phyloP scores from a whole-genome alignment of 139 green algal genomes.

The Pleodorina starrii region DNA sequence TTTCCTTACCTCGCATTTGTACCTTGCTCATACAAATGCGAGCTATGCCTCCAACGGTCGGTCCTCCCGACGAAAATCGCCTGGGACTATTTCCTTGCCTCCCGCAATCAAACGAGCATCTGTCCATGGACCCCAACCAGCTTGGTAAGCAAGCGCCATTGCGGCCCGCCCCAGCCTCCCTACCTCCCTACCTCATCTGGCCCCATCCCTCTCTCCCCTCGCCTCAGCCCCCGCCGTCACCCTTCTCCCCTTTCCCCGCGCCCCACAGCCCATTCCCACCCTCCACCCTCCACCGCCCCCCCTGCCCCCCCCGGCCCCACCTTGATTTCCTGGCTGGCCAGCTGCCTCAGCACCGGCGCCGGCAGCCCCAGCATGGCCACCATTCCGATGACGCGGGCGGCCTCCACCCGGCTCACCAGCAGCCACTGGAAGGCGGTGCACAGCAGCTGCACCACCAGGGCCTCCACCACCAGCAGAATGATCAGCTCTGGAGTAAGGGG shows the following conservation, averaged over 20 bases:
- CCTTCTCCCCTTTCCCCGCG: background rate
- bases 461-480: slow-evolving; percentile 37
- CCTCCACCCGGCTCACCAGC: slow-evolving; percentile 20
- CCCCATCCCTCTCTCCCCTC: background rate
- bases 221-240: background rate
- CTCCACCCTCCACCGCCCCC: background rate
- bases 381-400: slow-evolving; percentile 8
- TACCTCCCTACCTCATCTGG: background rate
- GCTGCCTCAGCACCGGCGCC: slow-evolving; percentile 15
- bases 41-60: too few species aligned
- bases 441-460: slow-evolving; percentile 8
- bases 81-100: too few species aligned
- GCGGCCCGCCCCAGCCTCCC: too few species aligned
- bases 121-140: too few species aligned
- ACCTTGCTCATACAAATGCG: too few species aligned
- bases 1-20: too few species aligned
- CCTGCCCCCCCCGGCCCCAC: background rate
- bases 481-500: slow-evolving; percentile 24
- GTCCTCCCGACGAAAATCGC: too few species aligned
- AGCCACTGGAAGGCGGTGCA: slow-evolving; percentile 5
- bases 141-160: too few species aligned
- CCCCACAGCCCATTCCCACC: background rate
- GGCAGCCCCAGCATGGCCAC: slow-evolving; percentile 47
- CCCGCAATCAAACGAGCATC: too few species aligned
- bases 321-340: slow-evolving; percentile 38